phyloP scores from a whole-genome alignment of 192 early-diverging fungal species.

The Umbelopsis vinacea region DNA sequence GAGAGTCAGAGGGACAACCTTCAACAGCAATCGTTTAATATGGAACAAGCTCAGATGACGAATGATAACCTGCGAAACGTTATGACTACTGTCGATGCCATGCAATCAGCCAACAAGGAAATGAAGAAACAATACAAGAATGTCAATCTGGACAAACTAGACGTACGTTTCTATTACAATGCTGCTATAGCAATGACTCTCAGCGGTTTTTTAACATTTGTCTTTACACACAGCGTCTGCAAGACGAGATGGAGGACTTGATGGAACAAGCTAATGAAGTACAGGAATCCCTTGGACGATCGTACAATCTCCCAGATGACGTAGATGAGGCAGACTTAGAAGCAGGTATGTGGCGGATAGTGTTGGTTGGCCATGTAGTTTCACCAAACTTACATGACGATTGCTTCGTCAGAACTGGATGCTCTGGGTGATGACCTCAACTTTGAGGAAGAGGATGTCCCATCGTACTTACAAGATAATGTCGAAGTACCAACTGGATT shows the following conservation, averaged over 20 bases:
- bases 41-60: conserved; percentile 93
- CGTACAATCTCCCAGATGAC: conserved; percentile 93
- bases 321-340: conserved; percentile 97
- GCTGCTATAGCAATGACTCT: neutral
- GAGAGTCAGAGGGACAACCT: conserved; percentile 94
- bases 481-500: conserved; percentile 50
- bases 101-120: conserved; percentile 93
- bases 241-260: conserved; percentile 98
- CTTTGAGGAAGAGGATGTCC: conserved; percentile 80
- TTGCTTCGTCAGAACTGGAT: conserved; percentile 80
- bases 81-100: conserved; percentile 94
- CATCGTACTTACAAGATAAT: conserved; percentile 85
- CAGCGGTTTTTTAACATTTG: neutral
- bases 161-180: conserved; percentile 57
- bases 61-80: conserved; percentile 98
- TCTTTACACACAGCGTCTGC: conserved; percentile 65
- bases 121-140: conserved; percentile 97
- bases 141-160: conserved; percentile 93
- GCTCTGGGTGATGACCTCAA: conserved; percentile 92
- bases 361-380: neutral
- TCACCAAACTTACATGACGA: neutral
- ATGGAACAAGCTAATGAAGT: conserved; percentile 97
- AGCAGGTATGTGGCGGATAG: conserved; percentile 63
- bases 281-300: conserved; percentile 92
- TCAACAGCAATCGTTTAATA: conserved; percentile 97